Base-by-base conservation (phyloP, 2,329 filamentous ascomycete species). In the Aspergillus sp. region DNA sequence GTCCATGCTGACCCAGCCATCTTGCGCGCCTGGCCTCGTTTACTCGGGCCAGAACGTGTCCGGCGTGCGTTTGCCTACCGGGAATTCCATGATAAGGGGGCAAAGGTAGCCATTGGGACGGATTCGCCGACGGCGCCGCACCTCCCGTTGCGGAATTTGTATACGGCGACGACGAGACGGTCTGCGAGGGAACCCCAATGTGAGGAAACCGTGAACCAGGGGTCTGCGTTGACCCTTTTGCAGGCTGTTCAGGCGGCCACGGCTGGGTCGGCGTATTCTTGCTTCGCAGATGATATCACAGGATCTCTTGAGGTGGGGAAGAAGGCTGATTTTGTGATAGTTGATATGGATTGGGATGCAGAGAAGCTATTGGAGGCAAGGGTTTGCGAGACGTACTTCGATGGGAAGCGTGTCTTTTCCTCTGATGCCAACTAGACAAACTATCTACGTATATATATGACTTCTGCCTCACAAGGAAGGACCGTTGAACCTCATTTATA, bases 51-150 rank as follows among this genome's bases (percentile, higher is more conserved):
- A 3, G 68, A 78, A 20, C 71, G 79, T 2, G 71, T 78, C 41
- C 70, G 72, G 44, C 72, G 80, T 8, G 79, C 78, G 0, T 82
- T 82, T 63, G 79, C 80, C 7, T 82, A 82, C 62, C 70, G 70
- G 5, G 80, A 82, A 7, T 81, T 82, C 61, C 51, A 66, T 5
- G 75, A 76, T 17, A 68, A 71, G 15, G 75, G 75, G 0, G 79
- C 78, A 0, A 57, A 59, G 1, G 57, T 82, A 4, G 78, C 78
- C 0, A 74, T 82, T 47, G 80, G 80, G 0, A 78, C 77, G 2
- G 80, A 82, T 62, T 71, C 77, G 1, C 80, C 80, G 2, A 81
- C 80, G 0, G 79, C 80, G 7, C 76, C 75, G 3, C 75, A 80
- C 60, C 64, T 68, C 15, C 74, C 78, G 20, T 61, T 80, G 43